These are phyloP conservation scores for Metschnikowia shivogae DNA, from an alignment of 805 yeast species.

Conservation along the genomic window DNA sequence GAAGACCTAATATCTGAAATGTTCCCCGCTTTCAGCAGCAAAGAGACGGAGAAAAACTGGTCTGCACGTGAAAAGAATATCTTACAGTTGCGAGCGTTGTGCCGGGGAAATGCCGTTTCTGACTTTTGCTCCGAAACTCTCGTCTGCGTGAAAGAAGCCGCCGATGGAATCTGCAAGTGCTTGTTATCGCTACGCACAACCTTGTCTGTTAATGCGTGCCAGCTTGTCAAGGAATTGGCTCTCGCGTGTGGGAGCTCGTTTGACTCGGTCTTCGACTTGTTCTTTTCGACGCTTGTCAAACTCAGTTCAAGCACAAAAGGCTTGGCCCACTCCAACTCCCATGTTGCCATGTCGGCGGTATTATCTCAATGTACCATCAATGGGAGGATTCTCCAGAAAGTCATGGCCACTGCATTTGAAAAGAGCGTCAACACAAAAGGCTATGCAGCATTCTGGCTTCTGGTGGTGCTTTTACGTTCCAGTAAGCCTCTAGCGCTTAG, in stretches of 20 bases:
- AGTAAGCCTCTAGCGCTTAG: constrained; percentile 21
- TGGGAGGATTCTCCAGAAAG: constrained; percentile 46
- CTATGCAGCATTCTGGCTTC: constrained; percentile 67
- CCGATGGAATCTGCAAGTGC: constrained; percentile 63
- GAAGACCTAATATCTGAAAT: constrained; percentile 16
- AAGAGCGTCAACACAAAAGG: constrained; percentile 69
- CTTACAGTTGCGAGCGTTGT: constrained; percentile 50
- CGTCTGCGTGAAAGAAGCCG: constrained; percentile 20
- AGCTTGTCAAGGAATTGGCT: constrained; percentile 65
- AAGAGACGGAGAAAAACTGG: constrained; percentile 93
- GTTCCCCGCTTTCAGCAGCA: constrained; percentile 48
- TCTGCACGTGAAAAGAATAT: constrained; percentile 59
- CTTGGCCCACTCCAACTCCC: constrained; percentile 57
- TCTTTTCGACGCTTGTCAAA: constrained; percentile 46
- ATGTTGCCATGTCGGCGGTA: constrained; percentile 52
- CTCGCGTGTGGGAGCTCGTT: constrained; percentile 35
- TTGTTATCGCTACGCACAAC: constrained; percentile 79
- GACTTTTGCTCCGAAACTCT: constrained; percentile 40
- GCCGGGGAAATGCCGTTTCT: constrained; percentile 52
- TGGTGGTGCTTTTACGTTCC: constrained; percentile 54
- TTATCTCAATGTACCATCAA: constrained; percentile 53
- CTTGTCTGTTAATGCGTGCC: constrained; percentile 70
- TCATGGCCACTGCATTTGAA: constrained; percentile 54
- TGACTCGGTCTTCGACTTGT: constrained; percentile 48
- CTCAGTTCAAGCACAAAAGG: constrained; percentile 59